These are phyloP conservation scores for Misopates orontium DNA, from an alignment of 257 asterid genomes.

Conservation along the genomic window DNA sequence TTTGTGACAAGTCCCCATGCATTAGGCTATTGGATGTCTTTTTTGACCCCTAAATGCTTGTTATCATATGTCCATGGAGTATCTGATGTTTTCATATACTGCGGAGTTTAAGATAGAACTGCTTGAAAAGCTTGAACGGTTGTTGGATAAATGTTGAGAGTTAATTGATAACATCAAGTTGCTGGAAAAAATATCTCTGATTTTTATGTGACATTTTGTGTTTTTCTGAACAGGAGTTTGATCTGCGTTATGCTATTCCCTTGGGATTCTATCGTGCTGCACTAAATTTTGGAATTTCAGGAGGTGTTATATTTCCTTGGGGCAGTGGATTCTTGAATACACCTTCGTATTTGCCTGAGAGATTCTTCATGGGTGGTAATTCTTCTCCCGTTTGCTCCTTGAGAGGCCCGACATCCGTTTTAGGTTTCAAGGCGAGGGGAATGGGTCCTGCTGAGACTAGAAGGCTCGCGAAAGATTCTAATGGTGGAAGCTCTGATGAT, in stretches of 20 bases:
- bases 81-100: slow-evolving; percentile 11
- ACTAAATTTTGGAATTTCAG: slow-evolving; percentile 73
- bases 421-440: slow-evolving; percentile 92
- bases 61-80: slow-evolving; percentile 8
- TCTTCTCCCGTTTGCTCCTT: slow-evolving; percentile 80
- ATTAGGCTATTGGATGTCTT: slow-evolving; percentile 3
- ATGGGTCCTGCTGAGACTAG: slow-evolving; percentile 90
- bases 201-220: slow-evolving; percentile 23
- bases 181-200: slow-evolving; percentile 15
- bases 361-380: slow-evolving; percentile 91
- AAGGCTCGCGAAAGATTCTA: slow-evolving; percentile 49
- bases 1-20: not conserved
- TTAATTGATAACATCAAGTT: too few relatives aligned
- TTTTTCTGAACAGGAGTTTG: slow-evolving; percentile 67
- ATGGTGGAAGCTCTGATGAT: slow-evolving; percentile 41
- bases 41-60: not conserved
- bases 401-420: slow-evolving; percentile 80
- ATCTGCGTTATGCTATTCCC: slow-evolving; percentile 84
- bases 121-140: slow-evolving; percentile 10
- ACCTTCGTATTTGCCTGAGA: slow-evolving; percentile 71
- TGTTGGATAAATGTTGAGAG: too few relatives aligned
- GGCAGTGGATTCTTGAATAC: slow-evolving; percentile 60
- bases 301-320: slow-evolving; percentile 83
- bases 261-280: slow-evolving; percentile 81
- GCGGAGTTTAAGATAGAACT: slow-evolving; percentile 11